A percentile compares a stretch with the other conserved stretches of the same genome.
phyloP scores from a whole-genome alignment of 441 rosid species.

The Capsella rubella region DNA sequence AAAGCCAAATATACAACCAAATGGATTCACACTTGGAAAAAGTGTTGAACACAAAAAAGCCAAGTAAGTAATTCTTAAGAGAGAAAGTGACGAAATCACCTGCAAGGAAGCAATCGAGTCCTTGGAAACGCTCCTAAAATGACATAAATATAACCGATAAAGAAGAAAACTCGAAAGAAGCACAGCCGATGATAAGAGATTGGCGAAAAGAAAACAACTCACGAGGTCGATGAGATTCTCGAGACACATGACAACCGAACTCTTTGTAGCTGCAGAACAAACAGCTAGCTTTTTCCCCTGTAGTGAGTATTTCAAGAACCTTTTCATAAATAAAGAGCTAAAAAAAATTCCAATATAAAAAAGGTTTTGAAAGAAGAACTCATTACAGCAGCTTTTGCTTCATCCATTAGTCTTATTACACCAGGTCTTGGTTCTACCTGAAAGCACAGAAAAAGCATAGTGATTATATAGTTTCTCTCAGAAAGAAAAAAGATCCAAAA shows the following conservation, averaged over 20 bases:
- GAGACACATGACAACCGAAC: slow-evolving; percentile 87
- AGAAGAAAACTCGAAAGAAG: neutral
- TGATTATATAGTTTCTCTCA: neutral
- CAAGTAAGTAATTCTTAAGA: slow-evolving; percentile 11
- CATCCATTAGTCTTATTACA: slow-evolving; percentile 88
- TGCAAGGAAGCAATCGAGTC: slow-evolving; percentile 98
- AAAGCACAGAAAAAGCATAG: slow-evolving; percentile 32
- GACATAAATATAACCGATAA: slow-evolving; percentile 21
- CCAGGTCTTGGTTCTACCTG: slow-evolving; percentile 96
- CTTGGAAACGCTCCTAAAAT: slow-evolving; percentile 74
- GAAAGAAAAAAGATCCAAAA: neutral
- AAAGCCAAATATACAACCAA: slow-evolving; percentile 29
- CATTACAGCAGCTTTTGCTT: slow-evolving; percentile 85
- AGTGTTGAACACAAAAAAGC: slow-evolving; percentile 10
- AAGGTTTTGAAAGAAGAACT: slow-evolving; percentile 31
- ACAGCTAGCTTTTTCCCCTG: slow-evolving; percentile 86
- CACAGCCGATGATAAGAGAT: neutral
- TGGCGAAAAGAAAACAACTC: slow-evolving; percentile 32
- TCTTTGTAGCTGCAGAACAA: slow-evolving; percentile 98
- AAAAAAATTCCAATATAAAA: neutral
- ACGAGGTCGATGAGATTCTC: slow-evolving; percentile 84
- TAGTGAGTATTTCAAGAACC: slow-evolving; percentile 27
- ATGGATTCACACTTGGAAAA: slow-evolving; percentile 3
- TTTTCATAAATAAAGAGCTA: neutral
- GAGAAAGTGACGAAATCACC: slow-evolving; percentile 57